Evolutionary conservation across 805 yeast species (phyloP).

Genomic region (Zygosaccharomyces lentus): DNA sequence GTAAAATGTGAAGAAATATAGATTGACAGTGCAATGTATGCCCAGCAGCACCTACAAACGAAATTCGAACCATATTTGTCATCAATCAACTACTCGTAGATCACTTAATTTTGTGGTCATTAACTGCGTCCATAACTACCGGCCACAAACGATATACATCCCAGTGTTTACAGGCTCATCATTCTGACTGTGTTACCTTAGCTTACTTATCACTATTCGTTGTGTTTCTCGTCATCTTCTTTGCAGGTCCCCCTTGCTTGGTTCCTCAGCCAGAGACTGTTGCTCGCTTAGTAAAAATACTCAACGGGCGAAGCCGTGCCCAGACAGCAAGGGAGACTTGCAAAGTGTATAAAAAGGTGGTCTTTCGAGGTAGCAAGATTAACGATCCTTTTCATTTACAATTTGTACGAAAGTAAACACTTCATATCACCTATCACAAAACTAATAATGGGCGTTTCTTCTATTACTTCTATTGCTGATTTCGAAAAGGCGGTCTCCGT

Average conservation of each 20-base stretch:
- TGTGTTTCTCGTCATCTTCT: neutral
- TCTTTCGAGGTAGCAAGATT: neutral
- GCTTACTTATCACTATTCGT: neutral
- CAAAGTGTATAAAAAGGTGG: conserved; percentile 3
- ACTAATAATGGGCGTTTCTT: conserved; percentile 47
- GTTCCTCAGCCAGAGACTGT: conserved; percentile 2
- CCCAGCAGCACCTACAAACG: too few species aligned
- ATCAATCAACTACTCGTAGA: too few species aligned
- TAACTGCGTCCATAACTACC: too few species aligned
- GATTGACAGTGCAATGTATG: too few species aligned
- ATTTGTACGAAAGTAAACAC: neutral
- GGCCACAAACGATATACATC: too few species aligned
- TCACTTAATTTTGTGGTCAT: too few species aligned
- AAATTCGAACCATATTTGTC: too few species aligned
- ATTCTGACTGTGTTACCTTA: too few species aligned
- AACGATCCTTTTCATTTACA: neutral
- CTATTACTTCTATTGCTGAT: conserved; percentile 48
- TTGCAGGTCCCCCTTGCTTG: conserved; percentile 4
- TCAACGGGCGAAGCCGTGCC: conserved; percentile 3
- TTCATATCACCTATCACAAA: neutral
- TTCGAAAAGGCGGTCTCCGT: conserved; percentile 63
- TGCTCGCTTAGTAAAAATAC: conserved; percentile 14
- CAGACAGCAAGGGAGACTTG: conserved; percentile 2
- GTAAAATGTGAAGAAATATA: too few species aligned
- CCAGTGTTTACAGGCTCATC: too few species aligned